Evolutionary conservation across 2,329 filamentous ascomycete genomes (phyloP), one percentile per base, ranked within the genome.

Genomic region (Fusarium sp.): DNA sequence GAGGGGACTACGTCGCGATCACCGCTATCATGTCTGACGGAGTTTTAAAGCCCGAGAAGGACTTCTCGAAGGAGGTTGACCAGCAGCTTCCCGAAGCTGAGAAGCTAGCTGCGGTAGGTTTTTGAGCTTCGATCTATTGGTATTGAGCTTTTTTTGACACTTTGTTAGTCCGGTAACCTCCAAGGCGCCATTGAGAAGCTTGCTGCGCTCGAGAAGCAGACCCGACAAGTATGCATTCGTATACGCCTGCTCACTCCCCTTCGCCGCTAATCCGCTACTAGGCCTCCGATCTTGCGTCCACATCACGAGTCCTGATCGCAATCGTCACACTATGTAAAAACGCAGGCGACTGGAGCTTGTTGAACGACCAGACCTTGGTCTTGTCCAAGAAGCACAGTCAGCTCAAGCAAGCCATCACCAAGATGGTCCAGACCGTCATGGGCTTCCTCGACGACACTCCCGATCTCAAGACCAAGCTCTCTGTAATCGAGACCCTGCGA

Each of bases 351-450:
- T 99, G 96, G 96, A 92, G 91, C 83, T 86, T 98, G 80, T 89
- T 99, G 85, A 98, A 98, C 82, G 96, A 99, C 85, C 96, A 99
- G 86, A 94, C 98, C 73, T 89, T 98, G 79, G 89, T 98, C 74
- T 89, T 99, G 66, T 98, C 96, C 75, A 99, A 99, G 91, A 99
- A 99, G 88, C 96, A 99, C 93, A 94, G 95, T 79, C 96, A 99
- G 87, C 95, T 99, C 81, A 99, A 99, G 85, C 96, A 98, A 85
- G 96, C 96, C 80, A 96, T 95, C 80, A 98, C 96, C 79, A 96
- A 96, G 87, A 99, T 99, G 96, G 95, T 99, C 70, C 96, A 99
- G 87, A 93, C 92, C 54, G 95, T 98, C 72, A 98, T 99, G 92
- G 89, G 87, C 68, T 98, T 98, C 84, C 85, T 99, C 79, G 93